Evolutionary conservation across 116 monocot genomes (phyloP).

Genomic region (Cymodocea nodosa): DNA sequence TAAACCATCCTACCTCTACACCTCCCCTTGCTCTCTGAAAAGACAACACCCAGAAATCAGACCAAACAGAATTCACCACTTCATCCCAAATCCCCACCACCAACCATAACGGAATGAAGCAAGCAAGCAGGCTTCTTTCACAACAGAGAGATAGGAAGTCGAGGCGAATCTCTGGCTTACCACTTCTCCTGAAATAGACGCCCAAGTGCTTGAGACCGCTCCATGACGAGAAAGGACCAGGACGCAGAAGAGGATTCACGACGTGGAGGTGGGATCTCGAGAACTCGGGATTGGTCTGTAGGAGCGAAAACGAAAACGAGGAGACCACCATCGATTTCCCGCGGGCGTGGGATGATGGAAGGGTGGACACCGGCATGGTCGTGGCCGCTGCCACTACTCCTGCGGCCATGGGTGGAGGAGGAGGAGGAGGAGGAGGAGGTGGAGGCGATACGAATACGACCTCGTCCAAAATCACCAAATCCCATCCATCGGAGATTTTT

Average conservation of each 20-base stretch:
- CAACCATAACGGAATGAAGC: not conserved
- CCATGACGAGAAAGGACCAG: constrained; percentile 18
- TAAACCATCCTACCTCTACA: constrained; percentile 34
- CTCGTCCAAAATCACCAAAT: no score
- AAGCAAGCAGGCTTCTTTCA: not conserved
- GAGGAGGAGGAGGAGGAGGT: not conserved
- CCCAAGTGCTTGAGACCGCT: constrained; percentile 29
- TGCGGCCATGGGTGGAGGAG: constrained; percentile 3
- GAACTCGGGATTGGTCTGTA: not conserved
- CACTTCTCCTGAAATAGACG: constrained; percentile 10
- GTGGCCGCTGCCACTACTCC: not conserved
- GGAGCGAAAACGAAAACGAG: not conserved
- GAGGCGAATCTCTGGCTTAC: not conserved
- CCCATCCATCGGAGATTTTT: no score
- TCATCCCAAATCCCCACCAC: not conserved
- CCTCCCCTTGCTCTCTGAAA: constrained; percentile 25
- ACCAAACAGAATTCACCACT: not conserved
- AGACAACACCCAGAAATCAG: not conserved
- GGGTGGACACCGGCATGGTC: not conserved
- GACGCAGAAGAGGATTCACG: constrained; percentile 6
- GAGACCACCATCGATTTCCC: not conserved
- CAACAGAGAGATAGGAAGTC: not conserved
- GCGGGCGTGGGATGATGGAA: not conserved
- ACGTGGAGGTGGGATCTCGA: constrained; percentile 1
- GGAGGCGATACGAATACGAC: no score